Evolutionary conservation across 2,329 filamentous ascomycete genomes (phyloP).

Genomic region (Knufia petricola): DNA sequence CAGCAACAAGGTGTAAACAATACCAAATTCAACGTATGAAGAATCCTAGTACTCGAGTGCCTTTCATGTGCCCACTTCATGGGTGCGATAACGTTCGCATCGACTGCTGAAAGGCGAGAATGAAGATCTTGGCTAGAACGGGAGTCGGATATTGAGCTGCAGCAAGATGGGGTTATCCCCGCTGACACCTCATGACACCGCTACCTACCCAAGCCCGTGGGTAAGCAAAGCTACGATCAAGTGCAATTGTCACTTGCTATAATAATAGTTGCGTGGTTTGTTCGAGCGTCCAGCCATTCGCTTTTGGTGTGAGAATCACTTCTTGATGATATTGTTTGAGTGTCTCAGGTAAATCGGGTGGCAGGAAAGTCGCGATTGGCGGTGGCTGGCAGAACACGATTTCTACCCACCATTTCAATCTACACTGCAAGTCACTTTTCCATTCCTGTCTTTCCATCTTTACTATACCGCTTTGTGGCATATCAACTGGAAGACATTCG

Average conservation of each 20-base stretch:
- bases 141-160: neutral
- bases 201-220: neutral
- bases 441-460: constrained; percentile 4
- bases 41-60: too few relatives aligned
- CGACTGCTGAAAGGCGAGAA: too few relatives aligned
- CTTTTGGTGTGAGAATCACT: neutral
- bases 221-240: neutral
- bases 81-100: too few relatives aligned
- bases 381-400: constrained; percentile 6
- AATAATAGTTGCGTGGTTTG: neutral
- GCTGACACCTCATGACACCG: neutral
- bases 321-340: neutral
- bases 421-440: constrained; percentile 3
- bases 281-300: constrained; percentile 4
- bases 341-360: constrained; percentile 7
- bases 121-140: too few relatives aligned
- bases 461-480: neutral
- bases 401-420: constrained; percentile 7
- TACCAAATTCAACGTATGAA: too few relatives aligned
- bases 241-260: neutral
- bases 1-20: neutral
- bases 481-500: neutral
- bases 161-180: neutral
- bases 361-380: constrained; percentile 5
- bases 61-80: too few relatives aligned